A percentile compares a stretch with the other conserved stretches of the same genome.
These are phyloP conservation scores for Lotus japonicus DNA, from an alignment of 306 rosid species.

Conservation along the genomic window DNA sequence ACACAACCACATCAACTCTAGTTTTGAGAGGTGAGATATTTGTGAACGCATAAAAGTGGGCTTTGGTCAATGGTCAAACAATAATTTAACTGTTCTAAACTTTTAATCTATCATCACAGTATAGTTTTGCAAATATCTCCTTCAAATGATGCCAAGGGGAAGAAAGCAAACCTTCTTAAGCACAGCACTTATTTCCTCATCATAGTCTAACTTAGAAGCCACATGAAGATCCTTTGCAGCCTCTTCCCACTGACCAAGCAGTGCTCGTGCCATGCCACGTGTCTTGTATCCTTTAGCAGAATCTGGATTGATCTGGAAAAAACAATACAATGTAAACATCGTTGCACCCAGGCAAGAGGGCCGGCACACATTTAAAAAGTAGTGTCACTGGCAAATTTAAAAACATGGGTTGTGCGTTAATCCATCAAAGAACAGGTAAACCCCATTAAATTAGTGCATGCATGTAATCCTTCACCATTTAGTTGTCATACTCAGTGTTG, in stretches of 20 bases:
- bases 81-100: background rate
- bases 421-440: background rate
- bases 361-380: background rate
- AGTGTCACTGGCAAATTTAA: background rate
- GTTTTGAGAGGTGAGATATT: background rate
- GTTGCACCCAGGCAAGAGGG: background rate
- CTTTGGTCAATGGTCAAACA: background rate
- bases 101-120: background rate
- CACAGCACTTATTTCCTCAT: conserved; percentile 77
- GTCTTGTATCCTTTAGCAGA: conserved; percentile 93
- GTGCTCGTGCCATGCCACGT: conserved; percentile 71
- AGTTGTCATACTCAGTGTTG: no score
- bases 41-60: background rate
- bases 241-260: conserved; percentile 90
- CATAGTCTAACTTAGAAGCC: conserved; percentile 77
- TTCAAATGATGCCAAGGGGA: background rate
- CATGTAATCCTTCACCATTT: background rate
- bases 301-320: conserved; percentile 78
- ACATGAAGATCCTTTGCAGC: conserved; percentile 89
- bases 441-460: background rate
- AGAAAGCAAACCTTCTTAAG: conserved; percentile 67
- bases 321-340: background rate
- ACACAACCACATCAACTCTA: background rate
- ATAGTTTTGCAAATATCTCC: background rate
- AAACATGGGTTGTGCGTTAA: background rate